Percentiles rank a stretch among this genome's conserved stretches.
Evolutionary conservation across 129 eudicot species (phyloP).

Genomic region (Daucus carota): DNA sequence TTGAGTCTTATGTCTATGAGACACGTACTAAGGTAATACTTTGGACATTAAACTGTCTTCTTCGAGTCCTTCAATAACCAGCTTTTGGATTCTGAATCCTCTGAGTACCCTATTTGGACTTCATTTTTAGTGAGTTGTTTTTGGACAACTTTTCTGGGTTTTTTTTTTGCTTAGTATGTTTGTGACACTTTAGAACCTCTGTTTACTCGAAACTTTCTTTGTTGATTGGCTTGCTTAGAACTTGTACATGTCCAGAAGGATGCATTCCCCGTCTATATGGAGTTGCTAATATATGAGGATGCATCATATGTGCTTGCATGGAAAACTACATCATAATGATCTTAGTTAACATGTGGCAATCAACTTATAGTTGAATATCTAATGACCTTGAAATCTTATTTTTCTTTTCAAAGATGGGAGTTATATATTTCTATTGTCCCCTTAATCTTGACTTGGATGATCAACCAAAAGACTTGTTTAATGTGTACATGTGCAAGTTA

Average conservation of each 20-base stretch:
- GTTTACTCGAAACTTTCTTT: background rate
- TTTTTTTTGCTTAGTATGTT: background rate
- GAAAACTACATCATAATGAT: background rate
- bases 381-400: background rate
- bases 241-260: background rate
- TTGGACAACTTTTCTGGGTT: background rate
- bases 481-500: background rate
- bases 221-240: background rate
- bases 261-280: background rate
- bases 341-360: background rate
- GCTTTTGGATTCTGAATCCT: background rate
- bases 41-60: background rate
- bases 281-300: background rate
- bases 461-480: background rate
- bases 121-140: background rate
- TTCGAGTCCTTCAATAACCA: background rate
- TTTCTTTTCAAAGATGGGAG: background rate
- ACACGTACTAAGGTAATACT: conserved; percentile 73
- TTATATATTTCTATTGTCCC: background rate
- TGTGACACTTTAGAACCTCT: background rate
- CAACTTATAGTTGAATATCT: background rate
- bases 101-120: background rate
- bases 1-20: conserved; percentile 91
- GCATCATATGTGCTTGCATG: background rate
- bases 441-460: background rate